Conservation (phyloP, 805 yeast genomes). For the Metahyphopichia silvanorum region DNA sequence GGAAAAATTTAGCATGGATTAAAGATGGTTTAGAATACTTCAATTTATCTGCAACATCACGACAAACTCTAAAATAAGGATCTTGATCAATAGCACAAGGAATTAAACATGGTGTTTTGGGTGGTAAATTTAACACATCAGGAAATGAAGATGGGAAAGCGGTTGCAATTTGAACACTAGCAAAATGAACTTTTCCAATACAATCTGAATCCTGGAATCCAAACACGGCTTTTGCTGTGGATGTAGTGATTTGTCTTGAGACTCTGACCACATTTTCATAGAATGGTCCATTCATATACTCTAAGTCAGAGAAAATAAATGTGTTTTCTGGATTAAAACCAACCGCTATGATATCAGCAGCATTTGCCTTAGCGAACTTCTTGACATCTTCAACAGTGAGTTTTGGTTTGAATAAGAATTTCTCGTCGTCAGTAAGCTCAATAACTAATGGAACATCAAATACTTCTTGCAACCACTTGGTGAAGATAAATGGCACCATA, state of each 20-base stretch:
- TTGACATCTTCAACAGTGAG: constrained; percentile 87
- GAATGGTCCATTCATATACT: constrained; percentile 89
- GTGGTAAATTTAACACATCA: constrained; percentile 78
- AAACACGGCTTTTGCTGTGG: constrained; percentile 96
- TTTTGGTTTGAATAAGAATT: constrained; percentile 89
- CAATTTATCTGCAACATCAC: constrained; percentile 95
- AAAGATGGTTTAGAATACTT: constrained; percentile 88
- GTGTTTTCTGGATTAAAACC: constrained; percentile 96
- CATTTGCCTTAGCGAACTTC: constrained; percentile 73
- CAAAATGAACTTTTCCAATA: constrained; percentile 93
- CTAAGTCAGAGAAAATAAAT: constrained; percentile 88
- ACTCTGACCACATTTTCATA: constrained; percentile 92
- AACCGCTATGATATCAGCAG: constrained; percentile 88
- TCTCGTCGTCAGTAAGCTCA: constrained; percentile 95
- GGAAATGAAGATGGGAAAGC: constrained; percentile 97
- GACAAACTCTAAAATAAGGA: constrained; percentile 94
- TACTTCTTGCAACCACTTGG: constrained; percentile 97
- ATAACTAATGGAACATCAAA: constrained; percentile 94
- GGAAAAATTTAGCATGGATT: constrained; percentile 94
- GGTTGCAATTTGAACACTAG: constrained; percentile 92
- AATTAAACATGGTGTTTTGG: constrained; percentile 91
- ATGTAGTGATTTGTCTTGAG: constrained; percentile 91
- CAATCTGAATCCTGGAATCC: constrained; percentile 94
- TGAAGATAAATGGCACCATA: constrained; percentile 91
- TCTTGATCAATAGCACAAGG: constrained; percentile 99